Percentiles rank a stretch among this genome's conserved stretches.
phyloP scores from a whole-genome alignment of 2,329 filamentous ascomycete species.

The Alternaria conjuncta region DNA sequence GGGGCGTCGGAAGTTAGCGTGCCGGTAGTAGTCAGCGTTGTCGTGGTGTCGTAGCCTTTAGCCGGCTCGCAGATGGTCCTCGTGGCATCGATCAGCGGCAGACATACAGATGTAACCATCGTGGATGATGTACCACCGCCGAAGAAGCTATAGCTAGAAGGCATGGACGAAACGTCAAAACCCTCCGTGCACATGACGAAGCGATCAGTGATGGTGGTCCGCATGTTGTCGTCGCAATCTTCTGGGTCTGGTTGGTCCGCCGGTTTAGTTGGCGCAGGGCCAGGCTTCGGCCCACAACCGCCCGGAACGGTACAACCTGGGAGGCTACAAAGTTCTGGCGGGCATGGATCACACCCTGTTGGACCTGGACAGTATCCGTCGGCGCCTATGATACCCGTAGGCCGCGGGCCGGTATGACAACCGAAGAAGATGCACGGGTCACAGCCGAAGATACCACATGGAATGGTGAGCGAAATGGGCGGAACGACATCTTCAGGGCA shows the following conservation, averaged over 20 bases:
- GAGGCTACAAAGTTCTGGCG: slow-evolving; percentile 22
- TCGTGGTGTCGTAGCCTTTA: slow-evolving; percentile 16
- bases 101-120: slow-evolving; percentile 24
- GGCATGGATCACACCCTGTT: slow-evolving; percentile 24
- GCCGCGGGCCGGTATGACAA: slow-evolving; percentile 18
- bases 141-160: neutral
- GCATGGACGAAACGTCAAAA: slow-evolving; percentile 16
- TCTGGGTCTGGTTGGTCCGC: slow-evolving; percentile 9
- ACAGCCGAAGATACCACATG: slow-evolving; percentile 29
- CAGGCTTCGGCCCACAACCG: slow-evolving; percentile 29
- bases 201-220: slow-evolving; percentile 31
- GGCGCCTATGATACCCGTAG: slow-evolving; percentile 20
- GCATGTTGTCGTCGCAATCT: slow-evolving; percentile 26
- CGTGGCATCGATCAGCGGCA: slow-evolving; percentile 18
- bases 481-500: slow-evolving; percentile 6
- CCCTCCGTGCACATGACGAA: slow-evolving; percentile 27
- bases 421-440: slow-evolving; percentile 22
- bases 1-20: slow-evolving; percentile 13
- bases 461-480: neutral
- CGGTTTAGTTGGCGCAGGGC: slow-evolving; percentile 19
- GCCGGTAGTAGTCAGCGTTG: slow-evolving; percentile 10
- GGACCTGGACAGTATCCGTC: slow-evolving; percentile 22
- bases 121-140: slow-evolving; percentile 14
- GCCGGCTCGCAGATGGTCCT: slow-evolving; percentile 23
- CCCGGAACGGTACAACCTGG: slow-evolving; percentile 15